These are phyloP conservation scores for Chondrus crispus DNA, from an alignment of 23 red algal species.

Conservation along the genomic window DNA sequence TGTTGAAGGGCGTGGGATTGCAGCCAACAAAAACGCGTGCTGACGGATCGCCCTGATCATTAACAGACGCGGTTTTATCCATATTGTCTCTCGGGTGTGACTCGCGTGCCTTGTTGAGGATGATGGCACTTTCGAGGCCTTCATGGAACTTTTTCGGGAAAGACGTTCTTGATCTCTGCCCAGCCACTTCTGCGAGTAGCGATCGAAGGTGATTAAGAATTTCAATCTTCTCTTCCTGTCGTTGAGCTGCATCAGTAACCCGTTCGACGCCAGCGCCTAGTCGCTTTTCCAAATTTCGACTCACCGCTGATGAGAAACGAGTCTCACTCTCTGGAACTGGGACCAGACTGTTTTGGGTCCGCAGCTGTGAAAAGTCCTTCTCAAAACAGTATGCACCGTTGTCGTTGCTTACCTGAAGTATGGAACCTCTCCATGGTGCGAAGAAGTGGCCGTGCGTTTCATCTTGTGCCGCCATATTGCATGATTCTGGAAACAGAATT, in stretches of 20 bases:
- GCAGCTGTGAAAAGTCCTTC: background rate
- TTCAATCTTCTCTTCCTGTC: background rate
- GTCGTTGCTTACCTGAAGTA: background rate
- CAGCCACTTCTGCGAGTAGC: background rate
- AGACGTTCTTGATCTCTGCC: too few species aligned
- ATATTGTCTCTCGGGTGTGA: background rate
- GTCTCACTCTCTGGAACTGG: too few species aligned
- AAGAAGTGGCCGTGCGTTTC: background rate
- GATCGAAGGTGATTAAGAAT: background rate
- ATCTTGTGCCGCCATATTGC: background rate
- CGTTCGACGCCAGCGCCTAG: background rate
- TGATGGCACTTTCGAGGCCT: background rate
- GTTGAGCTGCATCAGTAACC: background rate
- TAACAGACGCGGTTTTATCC: background rate
- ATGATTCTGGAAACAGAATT: background rate
- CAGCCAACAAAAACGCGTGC: background rate
- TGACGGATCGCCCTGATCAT: background rate
- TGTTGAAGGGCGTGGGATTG: background rate
- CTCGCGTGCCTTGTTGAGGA: background rate
- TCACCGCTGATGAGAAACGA: background rate
- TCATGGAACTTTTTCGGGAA: background rate
- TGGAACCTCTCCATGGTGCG: background rate
- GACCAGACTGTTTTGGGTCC: too few species aligned
- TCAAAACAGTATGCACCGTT: constrained; percentile 35
- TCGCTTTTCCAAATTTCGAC: background rate